Base-by-base conservation (phyloP, 805 yeast species). In the Candida fluviatilis region DNA sequence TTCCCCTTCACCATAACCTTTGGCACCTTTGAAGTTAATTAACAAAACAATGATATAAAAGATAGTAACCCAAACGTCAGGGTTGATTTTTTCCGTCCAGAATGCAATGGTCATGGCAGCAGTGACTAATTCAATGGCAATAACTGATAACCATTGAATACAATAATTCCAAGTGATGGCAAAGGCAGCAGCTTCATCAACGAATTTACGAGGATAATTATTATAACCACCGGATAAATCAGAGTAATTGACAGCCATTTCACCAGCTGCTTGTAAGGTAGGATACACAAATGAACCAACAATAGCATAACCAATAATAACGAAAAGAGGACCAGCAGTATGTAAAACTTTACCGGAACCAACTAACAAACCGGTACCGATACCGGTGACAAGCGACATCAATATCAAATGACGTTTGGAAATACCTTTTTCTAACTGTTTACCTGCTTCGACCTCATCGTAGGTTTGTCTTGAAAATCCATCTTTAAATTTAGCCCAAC, bases 121-220 rank as follows among this genome's bases (percentile, higher is more conserved):
- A 17, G 84, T 78, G 19, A 80, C 83, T 51, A 80, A 65, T 52
- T 80, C 86, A 34, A 80, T 66, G 2, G 84, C 78, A 38, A 80
- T 67, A 39, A 78, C 82, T 31, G 75, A 66, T 47, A 77, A 57
- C 82, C 84, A 80, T 56, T 78, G 81, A 34, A 80, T 60, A 56
- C 78, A 76, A 51, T 79, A 80, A 48, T 74, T 75, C 77, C 83
- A 75, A 15, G 81, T 77, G 28, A 74, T 70, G 1, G 85, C 76
- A 52, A 80, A 80, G 3, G 78, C 76, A 18, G 76, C 52, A 1
- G 80, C 73, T 14, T 73, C 75, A 48, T 79, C 85, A 19, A 80
- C 62, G 43, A 80, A 70, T 42, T 71, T 63, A 18, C 63, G 47
- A 33, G 81, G 75, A 47, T 76, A 78, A 31, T 78, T 71, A 42